These are phyloP conservation scores for Aspergillus quadrilineatus DNA, from an alignment of 2,329 filamentous ascomycete genomes.

Conservation along the genomic window DNA sequence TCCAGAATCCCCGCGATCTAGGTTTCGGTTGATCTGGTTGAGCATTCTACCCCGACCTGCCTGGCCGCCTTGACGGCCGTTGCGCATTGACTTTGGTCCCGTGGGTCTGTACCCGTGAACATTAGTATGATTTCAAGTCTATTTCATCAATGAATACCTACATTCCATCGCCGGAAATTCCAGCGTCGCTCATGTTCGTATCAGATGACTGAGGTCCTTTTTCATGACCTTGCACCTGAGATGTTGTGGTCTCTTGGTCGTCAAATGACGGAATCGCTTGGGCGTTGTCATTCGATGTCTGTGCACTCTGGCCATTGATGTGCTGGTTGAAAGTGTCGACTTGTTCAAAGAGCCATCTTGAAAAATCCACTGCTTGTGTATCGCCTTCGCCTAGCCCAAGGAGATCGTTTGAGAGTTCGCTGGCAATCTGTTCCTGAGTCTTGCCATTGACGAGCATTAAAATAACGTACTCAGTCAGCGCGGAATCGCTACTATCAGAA, in stretches of 20 bases:
- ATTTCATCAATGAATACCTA: constrained; percentile 25
- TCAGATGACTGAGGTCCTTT: constrained; percentile 63
- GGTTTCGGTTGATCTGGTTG: constrained; percentile 76
- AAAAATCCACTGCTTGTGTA: constrained; percentile 76
- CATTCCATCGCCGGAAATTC: constrained; percentile 40
- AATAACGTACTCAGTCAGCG: constrained; percentile 92
- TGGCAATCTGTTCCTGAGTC: constrained; percentile 82
- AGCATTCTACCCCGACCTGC: constrained; percentile 75
- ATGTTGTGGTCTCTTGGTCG: constrained; percentile 33
- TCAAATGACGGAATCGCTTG: constrained; percentile 38
- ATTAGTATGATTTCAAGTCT: constrained; percentile 40
- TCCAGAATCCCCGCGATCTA: constrained; percentile 76
- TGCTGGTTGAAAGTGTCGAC: constrained; percentile 67
- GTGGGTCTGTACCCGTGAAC: constrained; percentile 65
- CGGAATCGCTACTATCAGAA: constrained; percentile 74
- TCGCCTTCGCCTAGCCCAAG: constrained; percentile 81
- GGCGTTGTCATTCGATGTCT: constrained; percentile 23
- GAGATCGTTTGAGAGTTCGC: constrained; percentile 84
- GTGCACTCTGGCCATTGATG: constrained; percentile 53
- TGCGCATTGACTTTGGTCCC: constrained; percentile 92
- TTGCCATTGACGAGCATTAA: constrained; percentile 97
- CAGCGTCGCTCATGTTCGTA: constrained; percentile 71
- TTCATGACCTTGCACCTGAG: constrained; percentile 14
- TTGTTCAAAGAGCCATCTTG: constrained; percentile 90
- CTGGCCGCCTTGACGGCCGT: constrained; percentile 52